Evolutionary conservation across 805 yeast genomes (phyloP), one percentile per base, ranked within the genome.

Genomic region (Metschnikowia noctiluminum): DNA sequence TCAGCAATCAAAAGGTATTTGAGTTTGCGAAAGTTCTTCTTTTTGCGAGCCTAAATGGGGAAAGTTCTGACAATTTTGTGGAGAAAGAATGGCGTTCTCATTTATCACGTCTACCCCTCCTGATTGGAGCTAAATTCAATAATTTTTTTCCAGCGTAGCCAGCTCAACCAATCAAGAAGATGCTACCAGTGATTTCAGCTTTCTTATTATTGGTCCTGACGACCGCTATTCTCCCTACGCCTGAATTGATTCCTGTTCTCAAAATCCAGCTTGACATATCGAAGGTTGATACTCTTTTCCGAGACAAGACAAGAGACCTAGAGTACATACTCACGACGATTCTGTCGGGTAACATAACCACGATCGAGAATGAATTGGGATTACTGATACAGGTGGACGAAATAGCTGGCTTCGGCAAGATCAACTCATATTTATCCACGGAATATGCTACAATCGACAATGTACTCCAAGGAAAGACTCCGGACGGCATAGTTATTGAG

Each of bases 161-260:
- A 21, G 21, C 21, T 21, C 21, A 21, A 21, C 4, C 4, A 21
- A 21, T 21, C 21, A 21, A 3, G 21, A 21, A 21, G 4, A 21
- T 21, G 21, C 21, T 21, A 21, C 21, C 21, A 21, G 21, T 21
- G 4, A 21, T 21, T 21, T 4, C 21, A 21, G 21, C 21, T 3
- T 3, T 21, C 2, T 21, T 21, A 4, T n/a, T n/a, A 13, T 6
- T 35, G 21, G 37, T 8, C 5, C 5, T n/a, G 10, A 15, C 26
- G 11, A 28, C 41, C 27, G 34, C 41, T 16, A 28, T 38, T 9
- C 64, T 69, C 16, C 40, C 43, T 35, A 48, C 59, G 3, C 66
- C 68, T 5, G 52, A 58, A 42, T 56, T 68, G 46, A 55, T 60
- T n/a, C 71, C 72, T 1, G 72, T 68, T 7, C 60, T 60, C 44